Percentiles rank a stretch among this genome's conserved stretches.
phyloP scores from a whole-genome alignment of 805 yeast species.

The Jamesozyma lodderae region DNA sequence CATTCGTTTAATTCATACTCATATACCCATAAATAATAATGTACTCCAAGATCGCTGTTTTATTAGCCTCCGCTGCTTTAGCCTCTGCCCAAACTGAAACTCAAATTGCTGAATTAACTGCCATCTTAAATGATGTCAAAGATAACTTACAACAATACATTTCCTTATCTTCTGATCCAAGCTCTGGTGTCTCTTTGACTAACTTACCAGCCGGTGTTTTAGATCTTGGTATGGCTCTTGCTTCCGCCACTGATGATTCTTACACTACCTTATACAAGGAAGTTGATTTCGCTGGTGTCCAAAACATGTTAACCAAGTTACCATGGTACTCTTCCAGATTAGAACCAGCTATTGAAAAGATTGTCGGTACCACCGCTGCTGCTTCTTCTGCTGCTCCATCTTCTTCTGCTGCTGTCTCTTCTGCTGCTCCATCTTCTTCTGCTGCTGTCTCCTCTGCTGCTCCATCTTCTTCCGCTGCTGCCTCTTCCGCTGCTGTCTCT shows the following conservation, averaged over 20 bases:
- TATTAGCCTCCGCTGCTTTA: conserved; percentile 16
- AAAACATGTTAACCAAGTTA: conserved; percentile 24
- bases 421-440: conserved; percentile 4
- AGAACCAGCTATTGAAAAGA: conserved; percentile 11
- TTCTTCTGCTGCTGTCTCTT: conserved; percentile 5
- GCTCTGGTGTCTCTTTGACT: conserved; percentile 10
- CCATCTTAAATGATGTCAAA: conserved; percentile 16
- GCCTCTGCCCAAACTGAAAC: conserved; percentile 14
- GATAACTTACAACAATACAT: conserved; percentile 13
- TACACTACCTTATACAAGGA: conserved; percentile 28
- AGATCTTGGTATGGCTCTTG: conserved; percentile 17
- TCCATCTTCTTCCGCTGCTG: conserved; percentile 3
- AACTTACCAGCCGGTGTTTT: conserved; percentile 18
- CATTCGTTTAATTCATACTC: conserved; percentile 8
- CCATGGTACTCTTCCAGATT: conserved; percentile 31
- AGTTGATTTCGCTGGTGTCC: conserved; percentile 24
- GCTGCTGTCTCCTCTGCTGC: conserved; percentile 2
- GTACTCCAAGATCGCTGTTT: conserved; percentile 13
- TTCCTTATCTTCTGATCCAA: conserved; percentile 7
- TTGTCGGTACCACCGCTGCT: conserved; percentile 3
- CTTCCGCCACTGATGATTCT: conserved; percentile 26
- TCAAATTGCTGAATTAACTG: conserved; percentile 17
- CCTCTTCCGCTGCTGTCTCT: conserved; percentile 5
- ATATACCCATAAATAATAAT: conserved; percentile 3
- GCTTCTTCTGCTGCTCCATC: conserved; percentile 6